phyloP scores from a whole-genome alignment of 2,329 filamentous ascomycete genomes.

The Diaporthe longicolla region DNA sequence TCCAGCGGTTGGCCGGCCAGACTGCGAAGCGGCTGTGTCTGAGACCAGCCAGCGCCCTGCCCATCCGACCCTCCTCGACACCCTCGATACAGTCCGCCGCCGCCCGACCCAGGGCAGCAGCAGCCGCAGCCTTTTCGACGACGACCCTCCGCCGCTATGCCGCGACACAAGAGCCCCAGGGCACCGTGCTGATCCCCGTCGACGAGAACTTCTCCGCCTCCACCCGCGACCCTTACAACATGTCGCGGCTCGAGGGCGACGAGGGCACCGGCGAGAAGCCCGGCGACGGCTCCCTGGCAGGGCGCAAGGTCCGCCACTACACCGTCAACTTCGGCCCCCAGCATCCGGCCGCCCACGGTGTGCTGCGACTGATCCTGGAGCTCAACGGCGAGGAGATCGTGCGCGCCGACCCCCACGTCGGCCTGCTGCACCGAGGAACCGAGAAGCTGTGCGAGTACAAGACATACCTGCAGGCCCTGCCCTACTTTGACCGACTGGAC shows the following conservation, averaged over 20 bases:
- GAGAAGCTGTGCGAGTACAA: conserved; percentile 99
- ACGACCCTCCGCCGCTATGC: conserved; percentile 75
- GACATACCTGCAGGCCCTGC: conserved; percentile 97
- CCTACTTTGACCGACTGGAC: conserved; percentile 98
- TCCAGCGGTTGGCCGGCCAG: conserved; percentile 80
- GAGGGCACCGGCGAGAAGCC: conserved; percentile 61
- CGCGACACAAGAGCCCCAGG: conserved; percentile 64
- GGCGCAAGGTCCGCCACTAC: conserved; percentile 96
- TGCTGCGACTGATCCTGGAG: conserved; percentile 97
- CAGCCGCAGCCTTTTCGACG: conserved; percentile 69
- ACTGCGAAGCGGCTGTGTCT: conserved; percentile 78
- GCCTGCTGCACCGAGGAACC: conserved; percentile 94
- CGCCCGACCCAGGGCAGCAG: conserved; percentile 32
- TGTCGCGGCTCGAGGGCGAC: conserved; percentile 58
- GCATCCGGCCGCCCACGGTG: conserved; percentile 98
- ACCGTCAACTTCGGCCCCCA: conserved; percentile 99
- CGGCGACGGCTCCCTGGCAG: conserved; percentile 63
- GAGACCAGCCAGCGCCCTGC: conserved; percentile 54
- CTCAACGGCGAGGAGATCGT: conserved; percentile 98
- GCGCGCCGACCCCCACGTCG: conserved; percentile 96
- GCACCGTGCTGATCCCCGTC: conserved; percentile 75
- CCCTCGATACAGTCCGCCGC: conserved; percentile 45
- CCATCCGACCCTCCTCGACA: conserved; percentile 44
- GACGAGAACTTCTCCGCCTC: conserved; percentile 74
- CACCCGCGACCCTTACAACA: conserved; percentile 61